Evolutionary conservation across 306 rosid species (phyloP).

Genomic region (Begonia peltatifolia): DNA sequence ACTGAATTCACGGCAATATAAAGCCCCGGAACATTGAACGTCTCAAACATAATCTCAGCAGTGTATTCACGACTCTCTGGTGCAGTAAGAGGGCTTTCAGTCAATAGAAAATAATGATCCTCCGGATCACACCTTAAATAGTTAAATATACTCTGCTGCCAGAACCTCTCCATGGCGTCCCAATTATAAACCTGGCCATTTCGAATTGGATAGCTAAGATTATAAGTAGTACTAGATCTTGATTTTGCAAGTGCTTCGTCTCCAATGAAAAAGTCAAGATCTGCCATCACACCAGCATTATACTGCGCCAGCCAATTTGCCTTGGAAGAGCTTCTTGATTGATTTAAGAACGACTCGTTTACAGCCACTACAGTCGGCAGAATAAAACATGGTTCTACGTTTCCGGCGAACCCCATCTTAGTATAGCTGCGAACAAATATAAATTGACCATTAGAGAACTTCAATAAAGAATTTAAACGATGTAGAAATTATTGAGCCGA

Average conservation of each 20-base stretch:
- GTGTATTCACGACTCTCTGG: conserved; percentile 98
- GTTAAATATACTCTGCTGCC: conserved; percentile 96
- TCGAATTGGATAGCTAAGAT: conserved; percentile 62
- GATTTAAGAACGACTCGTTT: conserved; percentile 77
- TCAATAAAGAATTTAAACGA: too few relatives aligned
- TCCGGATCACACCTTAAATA: conserved; percentile 98
- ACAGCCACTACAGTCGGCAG: conserved; percentile 80
- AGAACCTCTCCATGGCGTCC: conserved; percentile 96
- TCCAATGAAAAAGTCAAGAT: conserved; percentile 96
- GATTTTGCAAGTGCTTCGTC: conserved; percentile 78
- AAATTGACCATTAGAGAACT: too few relatives aligned
- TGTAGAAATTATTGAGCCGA: too few relatives aligned
- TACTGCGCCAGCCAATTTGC: conserved; percentile 78
- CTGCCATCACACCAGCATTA: conserved; percentile 98
- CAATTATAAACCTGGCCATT: conserved; percentile 94
- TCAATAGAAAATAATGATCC: conserved; percentile 92
- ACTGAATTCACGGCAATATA: conserved; percentile 93
- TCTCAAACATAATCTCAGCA: conserved; percentile 97
- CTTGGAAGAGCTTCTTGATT: conserved; percentile 56
- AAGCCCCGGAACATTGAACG: conserved; percentile 96
- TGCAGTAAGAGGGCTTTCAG: conserved; percentile 88
- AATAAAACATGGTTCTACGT: conserved; percentile 89
- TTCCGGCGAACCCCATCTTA: conserved; percentile 97
- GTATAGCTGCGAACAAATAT: conserved; percentile 44
- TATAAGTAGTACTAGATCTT: conserved; percentile 74